phyloP scores from a whole-genome alignment of 2,329 filamentous ascomycete species.

The Nemania diffusa region DNA sequence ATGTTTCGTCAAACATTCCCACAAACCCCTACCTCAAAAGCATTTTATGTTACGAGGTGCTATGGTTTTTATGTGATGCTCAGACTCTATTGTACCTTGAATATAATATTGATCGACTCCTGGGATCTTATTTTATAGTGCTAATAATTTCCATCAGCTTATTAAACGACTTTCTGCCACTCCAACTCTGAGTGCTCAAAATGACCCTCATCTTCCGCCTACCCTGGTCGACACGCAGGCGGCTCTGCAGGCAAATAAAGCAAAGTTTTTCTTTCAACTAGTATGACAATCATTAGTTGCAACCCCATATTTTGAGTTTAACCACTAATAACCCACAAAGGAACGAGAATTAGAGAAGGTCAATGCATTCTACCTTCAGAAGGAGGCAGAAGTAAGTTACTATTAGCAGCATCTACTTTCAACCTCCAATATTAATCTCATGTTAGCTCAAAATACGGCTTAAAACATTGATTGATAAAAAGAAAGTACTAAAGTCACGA shows the following conservation, averaged over 20 bases:
- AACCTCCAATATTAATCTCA: conserved; percentile 29
- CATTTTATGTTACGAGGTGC: conserved; percentile 17
- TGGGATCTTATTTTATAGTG: conserved; percentile 12
- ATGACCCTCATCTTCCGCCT: conserved; percentile 64
- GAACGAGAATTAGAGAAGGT: conserved; percentile 98
- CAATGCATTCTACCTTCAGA: conserved; percentile 96
- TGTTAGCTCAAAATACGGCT: conserved; percentile 88
- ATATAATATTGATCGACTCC: conserved; percentile 8
- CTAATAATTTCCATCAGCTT: conserved; percentile 70
- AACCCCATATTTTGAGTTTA: not conserved
- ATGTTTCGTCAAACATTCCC: conserved; percentile 41
- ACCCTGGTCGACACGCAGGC: conserved; percentile 79
- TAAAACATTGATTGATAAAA: conserved; percentile 93
- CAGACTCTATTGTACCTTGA: conserved; percentile 29
- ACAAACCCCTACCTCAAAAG: not conserved
- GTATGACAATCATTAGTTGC: conserved; percentile 63
- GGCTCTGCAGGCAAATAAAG: conserved; percentile 94
- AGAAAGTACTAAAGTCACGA: conserved; percentile 86
- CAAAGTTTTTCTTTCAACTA: conserved; percentile 97
- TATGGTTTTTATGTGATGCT: conserved; percentile 25
- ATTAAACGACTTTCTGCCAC: conserved; percentile 98
- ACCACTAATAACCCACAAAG: conserved; percentile 63
- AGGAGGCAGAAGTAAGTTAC: conserved; percentile 87
- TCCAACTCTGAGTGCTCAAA: conserved; percentile 81
- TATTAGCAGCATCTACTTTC: not conserved